Conservation (phyloP, 1,139 yeast species). For the Meyerozyma carpophila region DNA sequence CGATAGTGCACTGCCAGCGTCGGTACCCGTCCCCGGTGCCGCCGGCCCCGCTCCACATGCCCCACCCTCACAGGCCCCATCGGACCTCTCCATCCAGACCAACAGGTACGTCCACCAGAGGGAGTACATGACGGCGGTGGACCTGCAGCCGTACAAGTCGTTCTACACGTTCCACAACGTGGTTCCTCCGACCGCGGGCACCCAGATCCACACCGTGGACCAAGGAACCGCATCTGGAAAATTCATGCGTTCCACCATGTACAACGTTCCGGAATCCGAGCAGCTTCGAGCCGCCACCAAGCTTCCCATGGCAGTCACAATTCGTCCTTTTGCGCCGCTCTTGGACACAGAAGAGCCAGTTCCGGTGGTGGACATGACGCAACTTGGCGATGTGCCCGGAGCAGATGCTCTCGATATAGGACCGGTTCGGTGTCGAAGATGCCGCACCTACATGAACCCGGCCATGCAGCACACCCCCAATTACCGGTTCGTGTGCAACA, state of each 20-base stretch:
- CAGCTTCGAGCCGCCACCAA: slow-evolving; percentile 64
- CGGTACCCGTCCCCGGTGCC: no score
- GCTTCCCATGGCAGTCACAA: slow-evolving; percentile 74
- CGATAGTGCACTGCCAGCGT: slow-evolving; percentile 1
- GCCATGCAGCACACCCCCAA: slow-evolving; percentile 67
- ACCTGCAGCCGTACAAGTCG: slow-evolving; percentile 24
- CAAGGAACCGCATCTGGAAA: slow-evolving; percentile 85
- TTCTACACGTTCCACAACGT: slow-evolving; percentile 72
- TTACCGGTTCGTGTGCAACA: slow-evolving; percentile 72
- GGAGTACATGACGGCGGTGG: slow-evolving; percentile 30
- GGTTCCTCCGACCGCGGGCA: slow-evolving; percentile 77
- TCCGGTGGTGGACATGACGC: slow-evolving; percentile 60
- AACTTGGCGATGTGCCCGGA: slow-evolving; percentile 15
- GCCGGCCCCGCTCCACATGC: no score
- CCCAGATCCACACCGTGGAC: slow-evolving; percentile 65
- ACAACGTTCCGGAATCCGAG: slow-evolving; percentile 76
- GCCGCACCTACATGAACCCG: slow-evolving; percentile 88
- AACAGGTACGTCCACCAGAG: slow-evolving; percentile 53
- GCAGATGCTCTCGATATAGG: slow-evolving; percentile 40
- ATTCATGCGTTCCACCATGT: slow-evolving; percentile 74
- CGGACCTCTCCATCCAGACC: slow-evolving; percentile 42
- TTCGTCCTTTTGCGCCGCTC: slow-evolving; percentile 78
- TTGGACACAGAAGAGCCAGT: slow-evolving; percentile 47
- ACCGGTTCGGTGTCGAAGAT: slow-evolving; percentile 87
- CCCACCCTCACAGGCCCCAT: no score